These are phyloP conservation scores for Magnaporthiopsis rhizophila DNA, from an alignment of 2,329 filamentous ascomycete species.

Conservation along the genomic window DNA sequence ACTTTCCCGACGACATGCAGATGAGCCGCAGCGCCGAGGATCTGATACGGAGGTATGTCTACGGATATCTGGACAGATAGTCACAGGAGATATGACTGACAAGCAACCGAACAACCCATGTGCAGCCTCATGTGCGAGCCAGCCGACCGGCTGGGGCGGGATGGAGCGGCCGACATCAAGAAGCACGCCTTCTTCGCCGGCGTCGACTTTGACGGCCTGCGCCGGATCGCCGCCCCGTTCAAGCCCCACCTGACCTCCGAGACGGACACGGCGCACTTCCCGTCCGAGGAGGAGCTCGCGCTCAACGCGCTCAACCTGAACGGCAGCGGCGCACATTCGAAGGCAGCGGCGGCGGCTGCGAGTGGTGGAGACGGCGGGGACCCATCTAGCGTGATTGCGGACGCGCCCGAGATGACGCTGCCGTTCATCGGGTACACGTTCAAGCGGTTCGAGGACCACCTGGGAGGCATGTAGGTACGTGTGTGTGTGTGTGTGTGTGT, in stretches of 20 bases:
- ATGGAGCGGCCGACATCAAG: slow-evolving; percentile 64
- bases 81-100: neutral
- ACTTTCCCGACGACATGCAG: slow-evolving; percentile 68
- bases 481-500: no score
- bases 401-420: slow-evolving; percentile 16
- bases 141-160: slow-evolving; percentile 61
- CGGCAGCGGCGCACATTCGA: neutral
- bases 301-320: slow-evolving; percentile 3
- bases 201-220: slow-evolving; percentile 64
- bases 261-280: slow-evolving; percentile 71
- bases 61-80: no score
- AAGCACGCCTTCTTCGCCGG: slow-evolving; percentile 70
- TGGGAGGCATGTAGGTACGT: neutral
- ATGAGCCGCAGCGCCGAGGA: slow-evolving; percentile 62
- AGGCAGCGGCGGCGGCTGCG: slow-evolving; percentile 9
- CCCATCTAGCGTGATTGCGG: neutral
- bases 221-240: slow-evolving; percentile 66
- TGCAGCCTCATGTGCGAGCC: slow-evolving; percentile 63
- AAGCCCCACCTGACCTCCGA: slow-evolving; percentile 66
- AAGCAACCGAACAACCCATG: neutral
- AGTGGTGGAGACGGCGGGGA: neutral
- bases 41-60: slow-evolving; percentile 58
- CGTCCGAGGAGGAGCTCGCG: slow-evolving; percentile 45
- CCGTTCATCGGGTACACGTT: slow-evolving; percentile 18
- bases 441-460: slow-evolving; percentile 16